Percentiles rank a stretch among this genome's conserved stretches.
phyloP scores from a whole-genome alignment of 2,329 filamentous ascomycete genomes.

The Verticillium klebahnii region DNA sequence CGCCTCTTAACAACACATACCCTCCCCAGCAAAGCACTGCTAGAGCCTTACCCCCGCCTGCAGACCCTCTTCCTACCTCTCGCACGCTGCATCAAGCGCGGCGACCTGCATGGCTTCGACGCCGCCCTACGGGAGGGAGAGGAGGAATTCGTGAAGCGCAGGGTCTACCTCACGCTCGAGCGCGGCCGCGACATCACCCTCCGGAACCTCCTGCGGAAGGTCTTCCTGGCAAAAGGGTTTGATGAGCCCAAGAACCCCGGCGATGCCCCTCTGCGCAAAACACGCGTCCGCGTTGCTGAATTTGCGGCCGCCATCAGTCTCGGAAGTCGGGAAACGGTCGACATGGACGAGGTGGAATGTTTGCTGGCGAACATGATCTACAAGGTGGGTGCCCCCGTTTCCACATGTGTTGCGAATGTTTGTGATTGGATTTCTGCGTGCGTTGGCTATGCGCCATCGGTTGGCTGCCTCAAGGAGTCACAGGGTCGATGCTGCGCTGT shows the following conservation, averaged over 20 bases:
- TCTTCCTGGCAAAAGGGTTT: constrained; percentile 80
- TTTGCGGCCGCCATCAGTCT: constrained; percentile 82
- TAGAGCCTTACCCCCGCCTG: constrained; percentile 71
- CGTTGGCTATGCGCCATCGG: not conserved
- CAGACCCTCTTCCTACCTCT: constrained; percentile 76
- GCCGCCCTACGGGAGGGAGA: constrained; percentile 74
- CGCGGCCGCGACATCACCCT: constrained; percentile 86
- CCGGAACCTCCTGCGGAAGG: constrained; percentile 86
- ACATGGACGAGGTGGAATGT: constrained; percentile 93
- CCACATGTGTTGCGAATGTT: not conserved
- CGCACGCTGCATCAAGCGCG: constrained; percentile 71
- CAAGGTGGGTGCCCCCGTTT: constrained; percentile 59
- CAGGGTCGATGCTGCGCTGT: not conserved
- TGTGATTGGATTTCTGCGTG: not conserved
- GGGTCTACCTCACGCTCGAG: constrained; percentile 93
- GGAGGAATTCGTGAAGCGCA: constrained; percentile 86
- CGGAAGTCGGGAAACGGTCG: constrained; percentile 62
- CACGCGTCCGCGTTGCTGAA: constrained; percentile 75
- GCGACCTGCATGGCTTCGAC: constrained; percentile 81
- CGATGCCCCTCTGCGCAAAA: constrained; percentile 59
- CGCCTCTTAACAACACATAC: constrained; percentile 84
- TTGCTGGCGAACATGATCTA: constrained; percentile 95
- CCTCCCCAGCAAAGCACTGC: constrained; percentile 67
- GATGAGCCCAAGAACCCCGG: constrained; percentile 70
- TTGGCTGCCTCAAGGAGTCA: not conserved